Base-by-base conservation (phyloP, 164 flowering plant species). In the Vitis rupestris region DNA sequence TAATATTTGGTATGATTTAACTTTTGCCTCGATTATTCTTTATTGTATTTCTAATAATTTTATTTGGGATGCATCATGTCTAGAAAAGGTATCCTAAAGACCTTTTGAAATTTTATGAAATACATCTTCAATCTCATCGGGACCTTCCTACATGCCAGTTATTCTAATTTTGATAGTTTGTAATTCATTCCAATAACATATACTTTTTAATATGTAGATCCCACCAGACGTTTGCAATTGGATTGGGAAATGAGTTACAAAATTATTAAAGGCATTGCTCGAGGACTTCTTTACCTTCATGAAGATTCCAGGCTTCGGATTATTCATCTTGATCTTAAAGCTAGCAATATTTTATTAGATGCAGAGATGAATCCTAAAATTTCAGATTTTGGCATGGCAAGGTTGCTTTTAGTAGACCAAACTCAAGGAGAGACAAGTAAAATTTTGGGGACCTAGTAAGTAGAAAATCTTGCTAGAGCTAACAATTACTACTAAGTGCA, bases 321-420 rank as follows among this genome's bases (percentile, higher is more conserved):
- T 14, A 76, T 85, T 37, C 89, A 83, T 56, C 76, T 84, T 8
- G 87, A 85, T 77, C 68, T 85, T 1, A 85, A 85, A 72, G 74
- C 86, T 1, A 73, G 80, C 62, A 83, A 82, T 59, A 53, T 85
- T 53, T 63, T 83, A 50, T 52, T 83, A 31, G 88, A 81, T 50
- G 71, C 13, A 51, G 69, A 78, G 2, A 79, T 81, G 85, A 77
- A 77, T 11, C 74, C 85, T 5, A 84, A 82, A 66, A 79, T 84
- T 52, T 54, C 88, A 16, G 88, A 84, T 50, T 82, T 84, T 58
- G 86, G 86, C 11, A 77, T 79, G 82, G 86, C 86, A 49, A 79
- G 77, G 48, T 57, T 83, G 49, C 76, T 82, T 55, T 70, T 2
- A 0, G 27, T 61, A 50, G 84, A 80, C 57, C 74, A 80, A 72